Evolutionary conservation across 192 early-diverging fungal genomes (phyloP), one percentile per base, ranked within the genome.

Genomic region (Coemansia sp.): DNA sequence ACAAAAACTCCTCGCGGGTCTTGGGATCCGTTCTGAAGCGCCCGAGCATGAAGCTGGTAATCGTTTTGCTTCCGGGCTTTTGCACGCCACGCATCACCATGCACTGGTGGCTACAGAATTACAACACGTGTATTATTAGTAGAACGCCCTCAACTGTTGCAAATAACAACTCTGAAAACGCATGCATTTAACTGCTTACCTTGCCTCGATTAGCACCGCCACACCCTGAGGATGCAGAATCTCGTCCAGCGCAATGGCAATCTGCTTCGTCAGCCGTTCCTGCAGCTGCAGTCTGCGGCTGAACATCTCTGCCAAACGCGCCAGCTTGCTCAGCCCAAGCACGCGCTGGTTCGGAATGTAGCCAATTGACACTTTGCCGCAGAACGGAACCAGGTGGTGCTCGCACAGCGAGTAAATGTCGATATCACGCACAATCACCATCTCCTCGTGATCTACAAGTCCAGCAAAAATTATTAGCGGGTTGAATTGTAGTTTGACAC

Each of bases 371-470:
- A 99, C 93, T 84, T 95, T 99, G 61, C 97, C 97, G 63, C 88
- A 89, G 68, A 99, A 97, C 24, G 97, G 97, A 1, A 99, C 96
- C 84, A 98, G 85, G 64, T 99, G 97, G 76, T 99, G 97, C 80
- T 99, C 97, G 75, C 97, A 99, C 60, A 99, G 76, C 5, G 93
- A 95, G 71, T 93, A 96, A 6, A 98, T 86, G 62, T 96, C 92
- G 55, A 99, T 96, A 78, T 97, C 88, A 66, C 90, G 93, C 16
- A 99, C 97, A 76, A 99, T 95, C 14, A 99, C 97, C 97, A 99
- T 99, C 68, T 98, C 97, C 57, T 97, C 94, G 73, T 97, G 93
- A 67, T 98, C 94, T 63, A 63, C 23, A 37, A 18, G 10, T 38
- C 3, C 20, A 10, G 13, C 7, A 24, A 13, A 19, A 14, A 3